A percentile compares a stretch with the other conserved stretches of the same genome.
Conservation (phyloP, 2,329 filamentous ascomycete species). For the Delphinella strobiligena region DNA sequence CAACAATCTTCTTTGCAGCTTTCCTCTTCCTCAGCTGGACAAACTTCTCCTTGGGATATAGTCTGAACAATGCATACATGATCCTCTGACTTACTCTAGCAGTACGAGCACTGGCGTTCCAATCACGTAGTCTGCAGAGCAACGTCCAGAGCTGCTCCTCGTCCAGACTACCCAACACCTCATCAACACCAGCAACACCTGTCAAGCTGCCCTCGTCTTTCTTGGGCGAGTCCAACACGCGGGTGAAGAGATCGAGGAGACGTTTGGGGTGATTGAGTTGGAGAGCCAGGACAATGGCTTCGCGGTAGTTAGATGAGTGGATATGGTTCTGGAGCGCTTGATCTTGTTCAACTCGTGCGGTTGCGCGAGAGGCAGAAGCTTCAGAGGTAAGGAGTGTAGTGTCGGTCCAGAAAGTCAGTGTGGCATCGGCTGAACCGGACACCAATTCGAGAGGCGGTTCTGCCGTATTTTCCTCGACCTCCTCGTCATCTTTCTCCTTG, state of each 20-base stretch:
- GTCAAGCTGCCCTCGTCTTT: conserved; percentile 53
- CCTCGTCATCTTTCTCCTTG: conserved; percentile 6
- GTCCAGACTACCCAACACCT: conserved; percentile 65
- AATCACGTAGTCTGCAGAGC: conserved; percentile 74
- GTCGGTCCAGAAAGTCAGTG: conserved; percentile 91
- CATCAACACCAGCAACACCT: conserved; percentile 59
- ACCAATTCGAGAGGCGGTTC: conserved; percentile 54
- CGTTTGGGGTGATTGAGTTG: conserved; percentile 90
- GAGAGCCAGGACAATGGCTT: conserved; percentile 83
- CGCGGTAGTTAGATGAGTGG: conserved; percentile 72
- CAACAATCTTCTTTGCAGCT: conserved; percentile 7
- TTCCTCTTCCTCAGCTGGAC: conserved; percentile 32
- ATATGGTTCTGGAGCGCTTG: conserved; percentile 92
- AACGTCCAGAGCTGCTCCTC: conserved; percentile 79
- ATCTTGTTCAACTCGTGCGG: conserved; percentile 80
- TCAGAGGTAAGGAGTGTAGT: conserved; percentile 71
- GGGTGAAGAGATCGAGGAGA: conserved; percentile 70
- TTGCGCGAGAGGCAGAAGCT: conserved; percentile 59
- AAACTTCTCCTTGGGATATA: conserved; percentile 68
- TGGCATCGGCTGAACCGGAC: conserved; percentile 85
- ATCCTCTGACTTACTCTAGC: conserved; percentile 77
- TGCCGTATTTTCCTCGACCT: conserved; percentile 5
- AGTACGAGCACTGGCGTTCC: conserved; percentile 92
- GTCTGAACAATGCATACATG: conserved; percentile 64
- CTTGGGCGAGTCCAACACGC: conserved; percentile 53